Evolutionary conservation across 2,329 filamentous ascomycete species (phyloP).

Genomic region (Acephala macrosclerotiorum): DNA sequence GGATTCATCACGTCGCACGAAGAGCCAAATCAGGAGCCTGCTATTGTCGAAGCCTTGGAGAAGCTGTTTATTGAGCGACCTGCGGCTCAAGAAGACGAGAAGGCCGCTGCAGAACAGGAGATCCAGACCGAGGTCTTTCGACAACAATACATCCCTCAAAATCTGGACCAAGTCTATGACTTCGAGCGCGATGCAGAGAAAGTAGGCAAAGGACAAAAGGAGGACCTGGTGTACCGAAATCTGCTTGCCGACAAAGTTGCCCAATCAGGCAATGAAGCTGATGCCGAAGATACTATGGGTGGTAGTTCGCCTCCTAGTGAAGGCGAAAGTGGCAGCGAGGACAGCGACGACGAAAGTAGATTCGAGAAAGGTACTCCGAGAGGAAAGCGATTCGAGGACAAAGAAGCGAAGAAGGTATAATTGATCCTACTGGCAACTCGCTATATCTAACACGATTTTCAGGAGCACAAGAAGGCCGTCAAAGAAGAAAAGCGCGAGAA

Average conservation of each 20-base stretch:
- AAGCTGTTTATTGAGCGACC: constrained; percentile 68
- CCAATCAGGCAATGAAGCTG: constrained; percentile 48
- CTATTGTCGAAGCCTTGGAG: constrained; percentile 68
- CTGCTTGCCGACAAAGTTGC: constrained; percentile 75
- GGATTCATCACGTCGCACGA: constrained; percentile 76
- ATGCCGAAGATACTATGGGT: constrained; percentile 49
- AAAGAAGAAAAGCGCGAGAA: constrained; percentile 97
- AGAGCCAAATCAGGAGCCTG: constrained; percentile 66
- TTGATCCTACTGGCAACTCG: neutral
- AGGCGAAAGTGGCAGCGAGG: constrained; percentile 53
- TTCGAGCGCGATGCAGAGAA: constrained; percentile 88
- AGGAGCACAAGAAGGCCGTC: constrained; percentile 83
- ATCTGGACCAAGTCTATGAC: constrained; percentile 94
- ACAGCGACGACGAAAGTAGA: constrained; percentile 55
- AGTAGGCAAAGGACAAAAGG: constrained; percentile 75
- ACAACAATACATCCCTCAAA: constrained; percentile 96
- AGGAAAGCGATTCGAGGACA: constrained; percentile 88
- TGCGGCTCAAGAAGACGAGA: constrained; percentile 60
- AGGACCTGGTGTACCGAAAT: constrained; percentile 84
- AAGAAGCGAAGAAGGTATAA: constrained; percentile 80
- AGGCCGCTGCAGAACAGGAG: constrained; percentile 66
- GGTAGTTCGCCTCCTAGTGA: constrained; percentile 49
- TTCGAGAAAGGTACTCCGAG: constrained; percentile 75
- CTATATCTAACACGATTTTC: constrained; percentile 23
- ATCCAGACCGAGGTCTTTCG: constrained; percentile 93